phyloP scores from a whole-genome alignment of 2,329 filamentous ascomycete species.

The Apiospora arundinis region DNA sequence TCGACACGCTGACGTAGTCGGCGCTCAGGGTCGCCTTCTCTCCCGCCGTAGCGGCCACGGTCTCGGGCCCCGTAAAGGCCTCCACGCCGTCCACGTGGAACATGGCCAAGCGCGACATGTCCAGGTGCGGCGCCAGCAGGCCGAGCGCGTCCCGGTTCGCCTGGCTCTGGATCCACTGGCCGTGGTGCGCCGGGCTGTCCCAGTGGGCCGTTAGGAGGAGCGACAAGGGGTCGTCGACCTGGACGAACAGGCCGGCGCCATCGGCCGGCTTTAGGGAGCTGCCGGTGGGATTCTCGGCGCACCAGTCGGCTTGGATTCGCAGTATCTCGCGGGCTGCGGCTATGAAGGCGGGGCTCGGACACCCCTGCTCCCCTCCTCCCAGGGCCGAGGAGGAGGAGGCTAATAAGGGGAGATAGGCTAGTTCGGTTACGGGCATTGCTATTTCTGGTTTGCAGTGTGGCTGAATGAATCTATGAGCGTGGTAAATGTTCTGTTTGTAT shows the following conservation, averaged over 20 bases:
- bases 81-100: constrained; percentile 12
- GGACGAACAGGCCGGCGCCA: not conserved
- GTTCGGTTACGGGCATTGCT: not conserved
- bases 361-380: not conserved
- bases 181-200: constrained; percentile 6
- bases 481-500: not conserved
- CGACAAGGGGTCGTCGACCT: not conserved
- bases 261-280: not conserved
- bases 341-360: not conserved
- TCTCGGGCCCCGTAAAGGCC: not conserved
- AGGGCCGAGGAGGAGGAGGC: not conserved
- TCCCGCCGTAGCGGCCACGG: not conserved
- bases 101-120: not conserved
- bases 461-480: not conserved
- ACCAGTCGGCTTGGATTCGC: not conserved
- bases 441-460: not conserved
- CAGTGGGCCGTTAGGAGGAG: constrained; percentile 20
- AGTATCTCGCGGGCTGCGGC: not conserved
- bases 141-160: constrained; percentile 3
- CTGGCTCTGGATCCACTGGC: constrained; percentile 11
- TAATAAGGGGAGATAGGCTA: not conserved
- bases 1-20: constrained; percentile 11
- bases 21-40: not conserved
- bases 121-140: not conserved
- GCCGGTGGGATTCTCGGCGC: not conserved